Conservation (phyloP, 495 filamentous ascomycete species). For the Aspergillus homomorphus region DNA sequence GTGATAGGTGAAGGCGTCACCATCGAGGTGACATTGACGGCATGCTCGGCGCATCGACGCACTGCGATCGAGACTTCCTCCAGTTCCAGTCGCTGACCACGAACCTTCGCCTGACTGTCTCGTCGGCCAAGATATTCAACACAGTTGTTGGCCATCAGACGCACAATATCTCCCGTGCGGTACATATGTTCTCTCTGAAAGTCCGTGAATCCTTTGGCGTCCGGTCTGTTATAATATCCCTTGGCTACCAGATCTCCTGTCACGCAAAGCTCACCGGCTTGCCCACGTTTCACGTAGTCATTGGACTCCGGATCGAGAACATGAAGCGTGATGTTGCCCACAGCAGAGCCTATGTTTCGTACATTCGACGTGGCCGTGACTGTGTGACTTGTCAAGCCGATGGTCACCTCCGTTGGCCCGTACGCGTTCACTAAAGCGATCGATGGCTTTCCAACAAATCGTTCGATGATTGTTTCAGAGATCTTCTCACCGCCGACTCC, state of each 20-base stretch:
- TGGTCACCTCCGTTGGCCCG: slow-evolving; percentile 79
- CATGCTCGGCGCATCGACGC: slow-evolving; percentile 24
- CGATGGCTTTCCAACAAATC: slow-evolving; percentile 17
- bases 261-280: slow-evolving; percentile 74
- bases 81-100: slow-evolving; percentile 39
- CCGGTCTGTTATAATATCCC: slow-evolving; percentile 69
- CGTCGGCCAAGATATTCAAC: slow-evolving; percentile 13
- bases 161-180: slow-evolving; percentile 17
- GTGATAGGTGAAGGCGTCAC: slow-evolving; percentile 23
- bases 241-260: slow-evolving; percentile 74
- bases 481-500: slow-evolving; percentile 31
- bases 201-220: slow-evolving; percentile 33
- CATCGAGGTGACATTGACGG: slow-evolving; percentile 20
- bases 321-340: slow-evolving; percentile 46
- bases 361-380: slow-evolving; percentile 58
- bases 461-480: slow-evolving; percentile 24
- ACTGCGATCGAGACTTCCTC: slow-evolving; percentile 29
- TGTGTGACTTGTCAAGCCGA: slow-evolving; percentile 67
- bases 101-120: slow-evolving; percentile 26
- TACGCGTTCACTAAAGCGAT: slow-evolving; percentile 36
- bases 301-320: slow-evolving; percentile 60
- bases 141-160: slow-evolving; percentile 14
- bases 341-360: too few relatives aligned
- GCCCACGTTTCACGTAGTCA: slow-evolving; percentile 60
- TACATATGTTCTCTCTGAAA: slow-evolving; percentile 16